Percentiles rank a stretch among this genome's conserved stretches.
Conservation (phyloP, 1,284 basidiomycete genomes). For the Schizophyllum commune region DNA sequence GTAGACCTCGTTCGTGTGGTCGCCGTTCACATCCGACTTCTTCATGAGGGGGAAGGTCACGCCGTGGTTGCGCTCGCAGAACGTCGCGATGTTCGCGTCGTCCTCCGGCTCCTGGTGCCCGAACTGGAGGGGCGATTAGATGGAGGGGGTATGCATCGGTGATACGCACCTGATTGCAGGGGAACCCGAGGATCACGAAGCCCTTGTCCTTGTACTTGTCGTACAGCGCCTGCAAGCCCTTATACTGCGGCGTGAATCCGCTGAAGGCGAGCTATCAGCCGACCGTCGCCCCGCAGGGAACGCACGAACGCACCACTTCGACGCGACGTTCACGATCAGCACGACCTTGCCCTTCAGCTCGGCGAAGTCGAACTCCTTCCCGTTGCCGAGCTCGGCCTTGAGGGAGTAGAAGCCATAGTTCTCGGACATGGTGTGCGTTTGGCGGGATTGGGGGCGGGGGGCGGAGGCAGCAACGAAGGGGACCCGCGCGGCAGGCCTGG, state of each 20-base stretch:
- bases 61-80: constrained; percentile 71
- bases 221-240: constrained; percentile 76
- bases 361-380: constrained; percentile 50
- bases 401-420: constrained; percentile 50
- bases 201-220: constrained; percentile 77
- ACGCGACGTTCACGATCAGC: constrained; percentile 68
- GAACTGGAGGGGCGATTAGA: constrained; percentile 37
- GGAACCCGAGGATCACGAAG: constrained; percentile 81
- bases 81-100: constrained; percentile 61
- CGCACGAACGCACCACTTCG: constrained; percentile 49
- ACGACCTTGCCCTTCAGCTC: constrained; percentile 71
- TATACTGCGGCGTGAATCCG: constrained; percentile 88
- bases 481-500: neutral
- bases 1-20: constrained; percentile 72
- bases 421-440: constrained; percentile 20
- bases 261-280: constrained; percentile 25
- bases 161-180: constrained; percentile 76
- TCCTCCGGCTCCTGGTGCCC: constrained; percentile 71
- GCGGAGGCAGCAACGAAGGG: neutral
- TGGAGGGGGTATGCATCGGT: neutral
- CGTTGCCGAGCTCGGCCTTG: constrained; percentile 50
- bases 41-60: constrained; percentile 81
- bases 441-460: constrained; percentile 14
- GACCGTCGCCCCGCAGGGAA: neutral
- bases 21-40: constrained; percentile 91